Evolutionary conservation across 352 stramenopile species (phyloP).

Genomic region (Phytophthora pseudosyringae): DNA sequence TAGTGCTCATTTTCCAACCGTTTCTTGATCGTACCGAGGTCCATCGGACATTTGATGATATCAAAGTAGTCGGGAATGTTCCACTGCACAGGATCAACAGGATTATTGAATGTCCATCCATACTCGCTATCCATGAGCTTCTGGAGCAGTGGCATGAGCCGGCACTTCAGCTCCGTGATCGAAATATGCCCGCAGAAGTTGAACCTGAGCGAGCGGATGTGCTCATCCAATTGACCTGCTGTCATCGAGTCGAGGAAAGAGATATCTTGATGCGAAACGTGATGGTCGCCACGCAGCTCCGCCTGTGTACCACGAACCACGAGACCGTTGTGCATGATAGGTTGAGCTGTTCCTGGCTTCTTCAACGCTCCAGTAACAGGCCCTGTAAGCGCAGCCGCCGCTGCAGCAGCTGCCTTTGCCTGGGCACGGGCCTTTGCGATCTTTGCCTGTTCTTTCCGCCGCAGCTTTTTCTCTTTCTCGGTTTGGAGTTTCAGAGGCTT

Average conservation of each 20-base stretch:
- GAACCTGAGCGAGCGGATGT: slow-evolving; percentile 89
- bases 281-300: slow-evolving; percentile 60
- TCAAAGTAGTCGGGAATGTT: slow-evolving; percentile 93
- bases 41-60: slow-evolving; percentile 98
- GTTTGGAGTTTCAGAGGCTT: slow-evolving; percentile 80
- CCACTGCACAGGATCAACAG: slow-evolving; percentile 95
- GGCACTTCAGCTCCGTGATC: slow-evolving; percentile 83
- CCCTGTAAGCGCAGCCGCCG: slow-evolving; percentile 26
- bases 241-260: slow-evolving; percentile 91
- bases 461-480: slow-evolving; percentile 89
- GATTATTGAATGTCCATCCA: slow-evolving; percentile 93
- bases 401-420: slow-evolving; percentile 65
- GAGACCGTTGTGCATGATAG: slow-evolving; percentile 63
- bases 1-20: slow-evolving; percentile 96
- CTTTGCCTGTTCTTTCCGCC: slow-evolving; percentile 83
- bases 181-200: slow-evolving; percentile 90
- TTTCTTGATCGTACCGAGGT: slow-evolving; percentile 98
- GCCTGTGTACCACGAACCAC: slow-evolving; percentile 76
- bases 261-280: slow-evolving; percentile 84
- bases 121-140: slow-evolving; percentile 92
- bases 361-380: slow-evolving; percentile 10
- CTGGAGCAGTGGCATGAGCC: slow-evolving; percentile 80
- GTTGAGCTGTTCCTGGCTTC: slow-evolving; percentile 12
- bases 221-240: slow-evolving; percentile 84
- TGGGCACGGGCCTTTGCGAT: slow-evolving; percentile 78